Conservation (phyloP, 768 basidiomycete species). For the Mycena indigotica region DNA sequence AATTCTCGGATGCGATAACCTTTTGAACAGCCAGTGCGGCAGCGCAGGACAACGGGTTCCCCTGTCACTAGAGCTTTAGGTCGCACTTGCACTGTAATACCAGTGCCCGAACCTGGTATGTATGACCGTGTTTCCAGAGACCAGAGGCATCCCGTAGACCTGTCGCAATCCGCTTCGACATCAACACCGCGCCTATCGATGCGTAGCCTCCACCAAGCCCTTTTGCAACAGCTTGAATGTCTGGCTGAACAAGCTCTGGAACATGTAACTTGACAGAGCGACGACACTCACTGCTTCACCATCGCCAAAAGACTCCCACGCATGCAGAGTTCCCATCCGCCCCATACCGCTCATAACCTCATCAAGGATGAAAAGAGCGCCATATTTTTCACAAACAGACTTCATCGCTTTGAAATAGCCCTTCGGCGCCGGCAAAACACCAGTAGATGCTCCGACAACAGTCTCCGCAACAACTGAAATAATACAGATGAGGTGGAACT, state of each 20-base stretch:
- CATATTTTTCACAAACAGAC: slow-evolving; percentile 76
- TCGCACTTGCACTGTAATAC: no score
- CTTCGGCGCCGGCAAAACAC: slow-evolving; percentile 73
- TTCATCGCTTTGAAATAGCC: slow-evolving; percentile 89
- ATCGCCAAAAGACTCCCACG: slow-evolving; percentile 84
- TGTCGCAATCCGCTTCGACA: slow-evolving; percentile 69
- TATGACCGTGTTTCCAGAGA: slow-evolving; percentile 83
- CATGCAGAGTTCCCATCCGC: slow-evolving; percentile 88
- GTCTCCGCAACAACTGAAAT: slow-evolving; percentile 76
- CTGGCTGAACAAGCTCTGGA: slow-evolving; percentile 49
- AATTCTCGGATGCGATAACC: slow-evolving; percentile 66
- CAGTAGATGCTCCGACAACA: slow-evolving; percentile 85
- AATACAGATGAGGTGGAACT: neutral
- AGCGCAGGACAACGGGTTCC: slow-evolving; percentile 74
- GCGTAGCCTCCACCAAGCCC: slow-evolving; percentile 91
- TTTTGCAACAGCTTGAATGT: slow-evolving; percentile 88
- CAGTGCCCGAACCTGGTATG: slow-evolving; percentile 75
- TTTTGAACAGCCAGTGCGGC: slow-evolving; percentile 82
- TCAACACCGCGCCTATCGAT: slow-evolving; percentile 78
- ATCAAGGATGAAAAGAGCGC: slow-evolving; percentile 81
- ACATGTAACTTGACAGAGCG: neutral
- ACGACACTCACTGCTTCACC: slow-evolving; percentile 53
- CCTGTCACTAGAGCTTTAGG: no score
- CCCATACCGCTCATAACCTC: slow-evolving; percentile 94
- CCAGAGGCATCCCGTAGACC: slow-evolving; percentile 72